Percentiles rank a stretch among this genome's conserved stretches.
Conservation (phyloP, 305 asterid genomes). For the Lippia alba region DNA sequence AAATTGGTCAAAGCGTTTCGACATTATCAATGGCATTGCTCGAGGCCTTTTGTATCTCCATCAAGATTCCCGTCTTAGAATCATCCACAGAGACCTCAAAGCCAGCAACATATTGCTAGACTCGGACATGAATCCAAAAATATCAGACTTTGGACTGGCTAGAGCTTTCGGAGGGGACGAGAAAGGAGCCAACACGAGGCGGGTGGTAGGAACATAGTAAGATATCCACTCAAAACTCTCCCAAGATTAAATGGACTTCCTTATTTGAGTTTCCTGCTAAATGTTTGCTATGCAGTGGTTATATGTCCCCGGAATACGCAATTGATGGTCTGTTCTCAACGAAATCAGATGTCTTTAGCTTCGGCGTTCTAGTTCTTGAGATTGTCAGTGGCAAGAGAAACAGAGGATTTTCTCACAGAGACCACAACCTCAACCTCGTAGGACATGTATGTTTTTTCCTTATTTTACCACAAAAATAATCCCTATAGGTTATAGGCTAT, state of each 20-base stretch:
- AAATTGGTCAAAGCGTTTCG: not conserved
- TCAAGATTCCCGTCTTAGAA: not conserved
- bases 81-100: not conserved
- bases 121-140: not conserved
- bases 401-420: not conserved
- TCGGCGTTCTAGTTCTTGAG: not conserved
- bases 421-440: not conserved
- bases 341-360: not conserved
- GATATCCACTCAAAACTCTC: not conserved
- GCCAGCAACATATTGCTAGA: not conserved
- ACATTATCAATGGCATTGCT: not conserved
- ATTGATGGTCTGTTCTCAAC: not conserved
- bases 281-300: not conserved
- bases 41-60: not conserved
- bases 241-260: not conserved
- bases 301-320: not conserved
- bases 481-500: too few relatives aligned
- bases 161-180: not conserved
- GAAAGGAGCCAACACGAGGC: not conserved
- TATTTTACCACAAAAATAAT: too few relatives aligned
- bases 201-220: not conserved
- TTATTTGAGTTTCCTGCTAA: not conserved
- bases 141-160: not conserved
- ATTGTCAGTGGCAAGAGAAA: not conserved
- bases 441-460: not conserved